phyloP scores from a whole-genome alignment of 148 eudicot species.

The Polygonum maritimum region DNA sequence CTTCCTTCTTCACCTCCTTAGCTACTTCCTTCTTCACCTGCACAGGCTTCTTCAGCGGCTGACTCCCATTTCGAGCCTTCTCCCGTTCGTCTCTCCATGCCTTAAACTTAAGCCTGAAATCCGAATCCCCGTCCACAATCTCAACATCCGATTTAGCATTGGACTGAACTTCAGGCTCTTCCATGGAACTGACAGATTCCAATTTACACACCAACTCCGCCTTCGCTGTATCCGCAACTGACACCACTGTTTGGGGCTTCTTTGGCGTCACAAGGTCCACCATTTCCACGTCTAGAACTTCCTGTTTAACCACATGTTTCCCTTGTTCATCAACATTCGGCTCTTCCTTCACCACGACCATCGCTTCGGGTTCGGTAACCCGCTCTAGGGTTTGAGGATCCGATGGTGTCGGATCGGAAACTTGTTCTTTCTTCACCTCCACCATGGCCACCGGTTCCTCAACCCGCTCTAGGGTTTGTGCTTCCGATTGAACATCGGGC shows the following conservation, averaged over 20 bases:
- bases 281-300: conserved; percentile 7
- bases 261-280: neutral
- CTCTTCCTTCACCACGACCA: neutral
- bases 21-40: conserved; percentile 19
- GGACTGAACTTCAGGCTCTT: neutral
- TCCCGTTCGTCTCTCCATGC: neutral
- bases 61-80: neutral
- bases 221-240: conserved; percentile 7
- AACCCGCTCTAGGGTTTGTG: neutral
- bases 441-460: neutral
- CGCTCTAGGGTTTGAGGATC: conserved; percentile 4
- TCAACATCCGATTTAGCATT: neutral
- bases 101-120: neutral
- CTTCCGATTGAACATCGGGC: neutral
- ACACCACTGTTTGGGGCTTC: neutral
- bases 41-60: conserved; percentile 9
- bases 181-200: neutral
- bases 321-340: neutral
- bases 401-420: neutral
- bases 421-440: neutral
- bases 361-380: neutral
- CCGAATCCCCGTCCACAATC: neutral
- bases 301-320: neutral
- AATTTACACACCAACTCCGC: conserved; percentile 11
- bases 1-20: conserved; percentile 18